These are phyloP conservation scores for Aeschynomene evenia DNA, from an alignment of 306 rosid genomes.

Conservation along the genomic window DNA sequence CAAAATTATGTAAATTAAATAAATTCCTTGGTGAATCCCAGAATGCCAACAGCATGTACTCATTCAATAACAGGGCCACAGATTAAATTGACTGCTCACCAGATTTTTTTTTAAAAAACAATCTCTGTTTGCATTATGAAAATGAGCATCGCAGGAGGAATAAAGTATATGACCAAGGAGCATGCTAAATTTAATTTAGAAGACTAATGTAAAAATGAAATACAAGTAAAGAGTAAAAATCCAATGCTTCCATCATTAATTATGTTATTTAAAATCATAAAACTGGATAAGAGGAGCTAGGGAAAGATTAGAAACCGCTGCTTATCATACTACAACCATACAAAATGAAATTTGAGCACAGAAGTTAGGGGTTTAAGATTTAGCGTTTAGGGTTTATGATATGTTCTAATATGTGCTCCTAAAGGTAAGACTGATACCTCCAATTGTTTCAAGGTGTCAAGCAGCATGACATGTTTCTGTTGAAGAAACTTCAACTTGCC, in stretches of 20 bases:
- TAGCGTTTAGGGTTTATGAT: not conserved
- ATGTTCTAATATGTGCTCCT: slow-evolving; percentile 1
- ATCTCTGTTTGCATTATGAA: not conserved
- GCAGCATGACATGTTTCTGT: slow-evolving; percentile 70
- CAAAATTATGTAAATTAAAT: not conserved
- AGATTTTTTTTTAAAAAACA: no score
- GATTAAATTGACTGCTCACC: not conserved
- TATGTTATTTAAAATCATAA: not conserved
- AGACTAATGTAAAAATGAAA: slow-evolving; percentile 18
- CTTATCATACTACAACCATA: slow-evolving; percentile 17
- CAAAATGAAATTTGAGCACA: not conserved
- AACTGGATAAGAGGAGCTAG: slow-evolving; percentile 17
- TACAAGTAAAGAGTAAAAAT: not conserved
- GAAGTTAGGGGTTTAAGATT: not conserved
- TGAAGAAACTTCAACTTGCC: slow-evolving; percentile 76
- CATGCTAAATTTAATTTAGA: slow-evolving; percentile 3
- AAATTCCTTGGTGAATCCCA: slow-evolving; percentile 13
- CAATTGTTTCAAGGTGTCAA: slow-evolving; percentile 78
- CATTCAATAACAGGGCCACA: not conserved
- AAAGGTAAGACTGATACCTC: slow-evolving; percentile 61
- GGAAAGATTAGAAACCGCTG: slow-evolving; percentile 13
- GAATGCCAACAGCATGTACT: not conserved
- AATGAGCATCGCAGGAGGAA: not conserved
- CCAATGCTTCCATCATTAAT: slow-evolving; percentile 16
- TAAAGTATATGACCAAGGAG: not conserved